Base-by-base conservation (phyloP, 1,284 basidiomycete species). In the Malassezia slooffiae region DNA sequence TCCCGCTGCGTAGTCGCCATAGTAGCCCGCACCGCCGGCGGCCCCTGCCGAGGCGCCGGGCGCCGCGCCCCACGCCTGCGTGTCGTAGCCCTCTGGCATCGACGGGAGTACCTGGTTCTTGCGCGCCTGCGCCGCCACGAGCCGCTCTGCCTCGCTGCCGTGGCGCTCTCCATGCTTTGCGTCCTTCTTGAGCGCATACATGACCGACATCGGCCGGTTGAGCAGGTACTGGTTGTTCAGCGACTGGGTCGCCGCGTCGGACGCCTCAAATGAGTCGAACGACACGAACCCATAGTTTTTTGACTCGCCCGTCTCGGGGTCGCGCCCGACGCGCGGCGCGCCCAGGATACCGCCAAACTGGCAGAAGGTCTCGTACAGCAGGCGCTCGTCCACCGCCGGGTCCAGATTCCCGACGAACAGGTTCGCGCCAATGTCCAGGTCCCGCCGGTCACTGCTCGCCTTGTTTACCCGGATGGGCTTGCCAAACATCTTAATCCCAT, bases 101-200 rank as follows among this genome's bases (percentile, higher is more conserved):
- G n/a, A n/a, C 4, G 86, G 85, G 2, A 88, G 74, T 1, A 85
- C 85, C 54, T 88, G 88, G 71, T 91, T 89, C 72, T 91, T 91
- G 59, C 88, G 79, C 29, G 93, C 91, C 71, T 96, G 89, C 2
- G 86, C 81, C 2, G 91, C 89, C 54, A 97, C 79, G 34, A 96
- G 77, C 49, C 91, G 81, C 72, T 97, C 91, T 2, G 93, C 90
- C 16, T 84, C 76, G 4, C 90, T 93, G 27, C 91, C 93, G 64
- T 97, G 93, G 13, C 90, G 79, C 71, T 97, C 91, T n/a, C 63
- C 63, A n/a, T 90, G 89, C 71, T 96, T 95, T 43, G 86, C 87
- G 62, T 97, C 93, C 74, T 96, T 96, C 72, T 96, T 96, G 77
- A 95, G 91, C 4, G 91, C 91, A 69, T 93, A 96, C 70, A 91